Percentiles rank a stretch among this genome's conserved stretches.
phyloP scores from a whole-genome alignment of 352 stramenopile genomes.

The Globisporangium nagaii region DNA sequence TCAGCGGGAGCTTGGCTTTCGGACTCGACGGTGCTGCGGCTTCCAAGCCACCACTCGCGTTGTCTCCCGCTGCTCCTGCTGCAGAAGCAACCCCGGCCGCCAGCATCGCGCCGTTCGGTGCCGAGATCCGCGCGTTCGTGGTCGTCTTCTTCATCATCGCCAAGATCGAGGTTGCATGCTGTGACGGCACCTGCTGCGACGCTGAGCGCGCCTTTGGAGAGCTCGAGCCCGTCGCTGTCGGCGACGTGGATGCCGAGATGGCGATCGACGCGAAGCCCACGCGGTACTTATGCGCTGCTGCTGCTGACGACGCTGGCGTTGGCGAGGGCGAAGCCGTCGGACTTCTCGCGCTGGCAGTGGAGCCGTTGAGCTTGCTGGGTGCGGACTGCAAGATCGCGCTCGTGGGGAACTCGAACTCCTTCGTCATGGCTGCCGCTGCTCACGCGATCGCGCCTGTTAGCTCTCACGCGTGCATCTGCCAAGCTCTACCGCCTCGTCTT shows the following conservation, averaged over 20 bases:
- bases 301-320: background rate
- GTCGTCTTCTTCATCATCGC: conserved; percentile 21
- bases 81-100: background rate
- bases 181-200: conserved; percentile 8
- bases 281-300: conserved; percentile 11
- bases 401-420: conserved; percentile 6
- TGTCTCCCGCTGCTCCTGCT: background rate
- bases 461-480: no score
- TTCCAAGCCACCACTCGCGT: no score
- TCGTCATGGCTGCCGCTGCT: conserved; percentile 1
- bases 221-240: background rate
- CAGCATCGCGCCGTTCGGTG: background rate
- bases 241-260: background rate
- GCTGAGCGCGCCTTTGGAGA: background rate
- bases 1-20: conserved; percentile 36
- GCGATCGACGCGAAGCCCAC: background rate
- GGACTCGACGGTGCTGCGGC: background rate
- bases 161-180: conserved; percentile 18
- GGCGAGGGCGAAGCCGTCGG: background rate
- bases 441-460: background rate
- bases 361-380: background rate
- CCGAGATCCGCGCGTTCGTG: background rate
- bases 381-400: background rate
- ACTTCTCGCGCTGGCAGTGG: background rate
- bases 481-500: no score